These are phyloP conservation scores for Tulasnella sp. DNA, from an alignment of 768 basidiomycete genomes.

Conservation along the genomic window DNA sequence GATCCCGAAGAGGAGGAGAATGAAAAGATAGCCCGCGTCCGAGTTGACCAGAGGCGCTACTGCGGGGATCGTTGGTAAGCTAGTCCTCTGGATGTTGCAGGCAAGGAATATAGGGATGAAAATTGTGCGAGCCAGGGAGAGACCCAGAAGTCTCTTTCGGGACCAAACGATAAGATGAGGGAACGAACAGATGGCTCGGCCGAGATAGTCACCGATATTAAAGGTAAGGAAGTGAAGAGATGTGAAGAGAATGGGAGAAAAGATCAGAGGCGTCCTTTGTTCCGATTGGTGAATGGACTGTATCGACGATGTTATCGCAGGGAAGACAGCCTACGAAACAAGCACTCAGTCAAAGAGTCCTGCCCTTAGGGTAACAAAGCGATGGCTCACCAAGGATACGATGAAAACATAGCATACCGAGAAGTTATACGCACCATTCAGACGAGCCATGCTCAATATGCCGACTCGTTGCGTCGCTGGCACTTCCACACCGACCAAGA, in stretches of 20 bases:
- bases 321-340: conserved; percentile 77
- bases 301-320: conserved; percentile 74
- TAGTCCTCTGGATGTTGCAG: conserved; percentile 64
- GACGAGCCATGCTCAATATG: conserved; percentile 25
- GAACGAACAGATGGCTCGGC: conserved; percentile 57
- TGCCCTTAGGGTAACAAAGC: not conserved
- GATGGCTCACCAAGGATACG: conserved; percentile 58
- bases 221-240: conserved; percentile 68
- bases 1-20: conserved; percentile 62
- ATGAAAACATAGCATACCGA: conserved; percentile 67
- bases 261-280: conserved; percentile 21
- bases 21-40: conserved; percentile 61
- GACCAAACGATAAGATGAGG: conserved; percentile 61
- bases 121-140: conserved; percentile 60
- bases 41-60: conserved; percentile 52
- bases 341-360: not conserved
- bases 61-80: not conserved
- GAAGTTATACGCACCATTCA: conserved; percentile 59
- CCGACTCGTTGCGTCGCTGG: conserved; percentile 27
- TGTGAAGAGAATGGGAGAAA: conserved; percentile 75
- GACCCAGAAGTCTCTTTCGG: conserved; percentile 44
- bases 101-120: conserved; percentile 83
- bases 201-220: conserved; percentile 60
- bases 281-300: conserved; percentile 45
- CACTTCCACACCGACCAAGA: conserved; percentile 25